Base-by-base conservation (phyloP, 225 moss, liverwort and hornwort species). In the Sphagnum tenellum region DNA sequence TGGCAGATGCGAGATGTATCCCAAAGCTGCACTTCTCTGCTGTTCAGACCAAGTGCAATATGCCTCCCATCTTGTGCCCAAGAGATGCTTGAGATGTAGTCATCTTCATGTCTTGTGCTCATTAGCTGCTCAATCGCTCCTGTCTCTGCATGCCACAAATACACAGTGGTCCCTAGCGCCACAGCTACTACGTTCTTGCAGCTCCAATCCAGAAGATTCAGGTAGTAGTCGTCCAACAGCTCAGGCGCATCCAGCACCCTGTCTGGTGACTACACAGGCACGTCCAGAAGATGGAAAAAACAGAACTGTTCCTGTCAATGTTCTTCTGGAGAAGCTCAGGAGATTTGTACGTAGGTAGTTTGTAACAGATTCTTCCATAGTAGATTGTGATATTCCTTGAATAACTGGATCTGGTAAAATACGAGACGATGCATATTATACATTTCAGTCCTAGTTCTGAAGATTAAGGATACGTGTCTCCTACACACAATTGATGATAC, bases 171-270 rank as follows among this genome's bases (percentile, higher is more conserved):
- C 64, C 85, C 86, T 75, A 96, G 73, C 44, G 89, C 89, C 64
- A 96, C 92, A 64, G 88, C 95, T 47, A 96, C 89, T 69, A 96
- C 88, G 71, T 92, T 96, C 72, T 85, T 92, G 79, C 80, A 84
- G 69, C 92, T 89, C 92, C 95, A 96, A 62, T 96, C 92, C 72
- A 96, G 73, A 56, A 96, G 71, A 70, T 92, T 96, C 67, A 96
- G 70, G 78, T 92, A 96, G 69, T 96, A 96, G 68, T 92, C 89
- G 74, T 96, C 92, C 45, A 96, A 76, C 59, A 89, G 81, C 64
- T 89, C 89, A 3, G 92, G 92, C 60, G 95, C 92, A 71, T 92
- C 92, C 72, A 87, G 47, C 48, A 83, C 78, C 66, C 87, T 78
- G 49, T 83, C 87, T 1, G 80, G 83, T 29, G 83, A 66, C 86